Evolutionary conservation across 495 filamentous ascomycete genomes (phyloP).

Genomic region (Neurospora sp.): DNA sequence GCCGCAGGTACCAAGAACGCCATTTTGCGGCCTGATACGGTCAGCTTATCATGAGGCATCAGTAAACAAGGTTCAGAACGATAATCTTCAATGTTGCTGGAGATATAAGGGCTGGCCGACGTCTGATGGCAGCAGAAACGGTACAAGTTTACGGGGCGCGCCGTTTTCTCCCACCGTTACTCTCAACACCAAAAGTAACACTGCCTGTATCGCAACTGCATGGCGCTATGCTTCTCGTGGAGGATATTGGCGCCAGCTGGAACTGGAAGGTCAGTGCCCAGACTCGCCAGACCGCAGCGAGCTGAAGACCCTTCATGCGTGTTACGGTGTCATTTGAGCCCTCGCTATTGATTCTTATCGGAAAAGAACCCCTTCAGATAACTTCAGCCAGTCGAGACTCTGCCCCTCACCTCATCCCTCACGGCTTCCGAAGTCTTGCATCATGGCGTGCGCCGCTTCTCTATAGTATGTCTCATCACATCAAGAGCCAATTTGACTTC

Average conservation of each 20-base stretch:
- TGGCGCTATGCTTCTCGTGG: neutral
- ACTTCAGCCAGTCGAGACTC: neutral
- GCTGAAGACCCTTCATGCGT: neutral
- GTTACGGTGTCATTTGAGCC: neutral
- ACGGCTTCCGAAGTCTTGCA: neutral
- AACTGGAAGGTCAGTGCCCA: neutral
- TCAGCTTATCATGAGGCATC: neutral
- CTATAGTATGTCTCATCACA: neutral
- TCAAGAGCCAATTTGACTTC: neutral
- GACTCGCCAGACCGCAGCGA: neutral
- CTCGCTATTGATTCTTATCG: neutral
- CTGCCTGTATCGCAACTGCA: neutral
- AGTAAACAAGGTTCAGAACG: neutral
- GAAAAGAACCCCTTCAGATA: neutral
- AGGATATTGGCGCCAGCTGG: neutral
- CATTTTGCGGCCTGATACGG: neutral
- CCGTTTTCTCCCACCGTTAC: neutral
- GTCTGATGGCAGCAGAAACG: neutral
- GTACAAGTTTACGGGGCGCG: neutral
- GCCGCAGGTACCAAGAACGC: neutral
- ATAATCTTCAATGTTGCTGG: neutral
- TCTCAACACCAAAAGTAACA: neutral
- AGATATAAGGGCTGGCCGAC: neutral
- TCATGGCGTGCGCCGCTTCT: neutral
- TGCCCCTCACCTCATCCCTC: neutral